Conservation (phyloP, 2,329 filamentous ascomycete species). For the Fusarium annulatum region DNA sequence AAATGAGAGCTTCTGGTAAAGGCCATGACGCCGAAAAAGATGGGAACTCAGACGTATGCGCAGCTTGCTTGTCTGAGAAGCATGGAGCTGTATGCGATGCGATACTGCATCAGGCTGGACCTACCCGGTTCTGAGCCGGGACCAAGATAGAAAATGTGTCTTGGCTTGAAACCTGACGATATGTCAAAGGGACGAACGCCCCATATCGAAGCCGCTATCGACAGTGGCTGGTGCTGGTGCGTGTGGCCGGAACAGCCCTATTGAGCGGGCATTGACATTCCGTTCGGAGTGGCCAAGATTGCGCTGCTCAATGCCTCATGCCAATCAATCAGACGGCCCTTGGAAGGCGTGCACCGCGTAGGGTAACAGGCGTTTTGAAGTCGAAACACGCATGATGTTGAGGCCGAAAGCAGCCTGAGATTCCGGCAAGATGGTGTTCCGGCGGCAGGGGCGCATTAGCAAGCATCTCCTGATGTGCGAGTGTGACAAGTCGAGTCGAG, state of each 20-base stretch:
- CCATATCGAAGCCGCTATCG: neutral
- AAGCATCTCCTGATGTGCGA: constrained; percentile 28
- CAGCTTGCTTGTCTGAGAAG: constrained; percentile 14
- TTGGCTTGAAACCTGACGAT: constrained; percentile 20
- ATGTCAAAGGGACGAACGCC: constrained; percentile 16
- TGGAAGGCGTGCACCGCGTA: constrained; percentile 28
- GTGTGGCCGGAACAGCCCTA: constrained; percentile 39
- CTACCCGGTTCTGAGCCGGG: constrained; percentile 15
- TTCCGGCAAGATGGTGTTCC: constrained; percentile 26
- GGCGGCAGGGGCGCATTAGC: constrained; percentile 25
- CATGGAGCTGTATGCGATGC: constrained; percentile 12
- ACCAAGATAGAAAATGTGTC: constrained; percentile 15
- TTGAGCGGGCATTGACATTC: constrained; percentile 11
- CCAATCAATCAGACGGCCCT: constrained; percentile 24
- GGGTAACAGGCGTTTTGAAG: constrained; percentile 35
- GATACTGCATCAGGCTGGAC: constrained; percentile 24
- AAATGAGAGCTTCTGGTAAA: constrained; percentile 32
- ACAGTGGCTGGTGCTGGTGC: constrained; percentile 12
- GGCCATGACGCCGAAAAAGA: constrained; percentile 32
- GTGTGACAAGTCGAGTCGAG: constrained; percentile 26
- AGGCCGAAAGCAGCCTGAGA: constrained; percentile 22
- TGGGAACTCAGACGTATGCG: constrained; percentile 21
- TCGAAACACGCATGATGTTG: constrained; percentile 34
- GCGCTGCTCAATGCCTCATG: constrained; percentile 43
- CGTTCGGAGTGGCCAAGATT: constrained; percentile 42